Conservation (phyloP, 2,329 filamentous ascomycete genomes). For the Stagonosporopsis chrysanthemi region DNA sequence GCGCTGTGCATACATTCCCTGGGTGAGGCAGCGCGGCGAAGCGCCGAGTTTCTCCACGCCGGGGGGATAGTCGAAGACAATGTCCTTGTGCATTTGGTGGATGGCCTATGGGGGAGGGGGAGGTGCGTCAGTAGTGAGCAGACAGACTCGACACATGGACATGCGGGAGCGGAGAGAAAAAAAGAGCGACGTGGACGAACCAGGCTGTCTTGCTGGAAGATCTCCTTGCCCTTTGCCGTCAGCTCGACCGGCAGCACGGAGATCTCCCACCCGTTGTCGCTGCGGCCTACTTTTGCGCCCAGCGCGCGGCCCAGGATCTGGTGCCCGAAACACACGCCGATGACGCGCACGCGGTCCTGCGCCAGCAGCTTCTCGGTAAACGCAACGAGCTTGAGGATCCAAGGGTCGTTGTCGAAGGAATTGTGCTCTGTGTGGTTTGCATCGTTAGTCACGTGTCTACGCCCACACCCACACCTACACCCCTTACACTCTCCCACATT, state of each 20-base stretch:
- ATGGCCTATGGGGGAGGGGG: constrained; percentile 62
- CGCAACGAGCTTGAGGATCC: constrained; percentile 77
- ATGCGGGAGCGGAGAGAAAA: neutral
- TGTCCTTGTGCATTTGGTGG: constrained; percentile 88
- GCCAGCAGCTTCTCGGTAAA: constrained; percentile 69
- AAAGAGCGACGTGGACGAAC: constrained; percentile 44
- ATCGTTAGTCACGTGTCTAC: neutral
- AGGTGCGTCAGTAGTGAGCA: too few relatives aligned
- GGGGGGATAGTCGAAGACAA: constrained; percentile 69
- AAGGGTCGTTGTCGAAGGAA: constrained; percentile 75
- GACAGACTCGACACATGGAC: too few relatives aligned
- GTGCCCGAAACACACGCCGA: constrained; percentile 88
- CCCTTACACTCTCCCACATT: too few relatives aligned
- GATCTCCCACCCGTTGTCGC: constrained; percentile 79
- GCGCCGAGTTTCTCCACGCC: constrained; percentile 69
- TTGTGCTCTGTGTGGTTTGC: constrained; percentile 66
- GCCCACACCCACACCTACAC: too few relatives aligned
- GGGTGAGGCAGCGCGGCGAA: constrained; percentile 73
- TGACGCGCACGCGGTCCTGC: constrained; percentile 69
- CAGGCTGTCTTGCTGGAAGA: constrained; percentile 72
- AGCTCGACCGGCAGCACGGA: constrained; percentile 74
- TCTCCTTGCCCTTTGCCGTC: constrained; percentile 71
- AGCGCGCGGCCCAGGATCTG: constrained; percentile 81
- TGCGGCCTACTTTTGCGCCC: constrained; percentile 71
- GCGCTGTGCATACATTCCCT: constrained; percentile 76